Conservation (phyloP, 78 protist genomes). For the Planoprotostelium fungivorum region DNA sequence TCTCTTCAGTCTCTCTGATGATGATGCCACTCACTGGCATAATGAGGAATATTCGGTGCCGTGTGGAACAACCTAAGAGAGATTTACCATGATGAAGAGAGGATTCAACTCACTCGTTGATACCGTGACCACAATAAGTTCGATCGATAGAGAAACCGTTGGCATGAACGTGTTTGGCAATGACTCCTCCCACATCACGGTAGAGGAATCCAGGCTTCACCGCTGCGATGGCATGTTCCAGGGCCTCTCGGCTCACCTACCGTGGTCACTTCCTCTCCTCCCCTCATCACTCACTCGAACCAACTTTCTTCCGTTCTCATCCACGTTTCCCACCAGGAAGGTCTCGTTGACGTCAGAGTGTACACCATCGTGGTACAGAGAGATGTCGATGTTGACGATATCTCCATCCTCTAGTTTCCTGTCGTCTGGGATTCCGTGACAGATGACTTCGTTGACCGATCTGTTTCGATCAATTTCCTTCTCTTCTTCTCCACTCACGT, state of each 20-base stretch:
- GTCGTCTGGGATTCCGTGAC: slow-evolving; percentile 98
- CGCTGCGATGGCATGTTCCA: slow-evolving; percentile 22
- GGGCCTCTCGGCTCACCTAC: too few species aligned
- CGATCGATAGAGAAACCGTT: slow-evolving; percentile 61
- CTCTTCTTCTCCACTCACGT: slow-evolving; percentile 30
- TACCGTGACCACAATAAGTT: slow-evolving; percentile 95
- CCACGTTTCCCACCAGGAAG: slow-evolving; percentile 80
- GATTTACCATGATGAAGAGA: neutral
- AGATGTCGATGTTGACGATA: slow-evolving; percentile 92
- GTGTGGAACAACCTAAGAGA: slow-evolving; percentile 79
- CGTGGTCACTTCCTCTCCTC: neutral
- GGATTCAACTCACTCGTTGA: slow-evolving; percentile 21
- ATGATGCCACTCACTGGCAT: slow-evolving; percentile 25
- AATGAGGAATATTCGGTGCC: slow-evolving; percentile 87
- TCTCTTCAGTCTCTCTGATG: slow-evolving; percentile 3
- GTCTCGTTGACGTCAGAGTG: slow-evolving; percentile 95
- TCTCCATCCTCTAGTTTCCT: slow-evolving; percentile 81
- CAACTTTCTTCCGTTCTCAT: slow-evolving; percentile 44
- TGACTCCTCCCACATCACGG: slow-evolving; percentile 82
- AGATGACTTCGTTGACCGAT: slow-evolving; percentile 88
- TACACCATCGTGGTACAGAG: slow-evolving; percentile 82
- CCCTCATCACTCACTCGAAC: slow-evolving; percentile 50
- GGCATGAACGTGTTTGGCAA: slow-evolving; percentile 64
- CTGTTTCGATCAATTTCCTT: slow-evolving; percentile 5
- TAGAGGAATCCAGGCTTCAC: slow-evolving; percentile 65